These are phyloP conservation scores for Podospora sp. DNA, from an alignment of 495 filamentous ascomycete genomes.

Conservation along the genomic window DNA sequence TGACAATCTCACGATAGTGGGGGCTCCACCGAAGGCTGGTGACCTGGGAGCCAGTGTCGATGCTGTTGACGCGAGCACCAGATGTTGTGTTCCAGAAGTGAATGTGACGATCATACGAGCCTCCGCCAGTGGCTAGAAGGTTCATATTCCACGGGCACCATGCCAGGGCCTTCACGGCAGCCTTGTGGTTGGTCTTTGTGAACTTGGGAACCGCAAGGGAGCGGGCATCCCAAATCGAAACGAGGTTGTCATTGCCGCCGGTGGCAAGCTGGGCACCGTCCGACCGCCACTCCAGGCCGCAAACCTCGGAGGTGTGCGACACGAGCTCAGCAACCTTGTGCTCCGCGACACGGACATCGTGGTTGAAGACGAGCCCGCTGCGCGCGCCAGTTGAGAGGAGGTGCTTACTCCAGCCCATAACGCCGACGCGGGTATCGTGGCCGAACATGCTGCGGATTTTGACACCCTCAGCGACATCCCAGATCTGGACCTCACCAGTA, in stretches of 20 bases:
- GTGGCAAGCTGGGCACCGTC: conserved; percentile 96
- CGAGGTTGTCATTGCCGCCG: conserved; percentile 97
- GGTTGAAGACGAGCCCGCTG: conserved; percentile 96
- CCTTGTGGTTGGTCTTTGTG: conserved; percentile 98
- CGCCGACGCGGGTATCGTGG: conserved; percentile 93
- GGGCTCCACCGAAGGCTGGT: conserved; percentile 94
- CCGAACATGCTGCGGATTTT: conserved; percentile 98
- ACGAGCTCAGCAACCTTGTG: conserved; percentile 98
- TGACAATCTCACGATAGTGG: conserved; percentile 96
- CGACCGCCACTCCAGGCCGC: conserved; percentile 94
- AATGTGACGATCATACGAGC: conserved; percentile 95
- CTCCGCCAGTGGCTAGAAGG: conserved; percentile 93
- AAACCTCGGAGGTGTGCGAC: conserved; percentile 96
- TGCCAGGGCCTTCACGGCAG: conserved; percentile 94
- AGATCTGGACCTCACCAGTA: conserved; percentile 96
- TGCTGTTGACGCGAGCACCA: conserved; percentile 95
- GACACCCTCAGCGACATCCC: conserved; percentile 93
- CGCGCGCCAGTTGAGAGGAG: conserved; percentile 92
- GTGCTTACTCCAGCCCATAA: conserved; percentile 99
- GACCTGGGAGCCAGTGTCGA: conserved; percentile 96
- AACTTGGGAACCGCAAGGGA: conserved; percentile 92
- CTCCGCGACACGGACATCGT: conserved; percentile 95
- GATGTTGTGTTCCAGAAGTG: conserved; percentile 99
- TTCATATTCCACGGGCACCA: conserved; percentile 99
- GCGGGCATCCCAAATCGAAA: conserved; percentile 98